Conservation (phyloP, 2,329 filamentous ascomycete species). For the Colletotrichum sp. region DNA sequence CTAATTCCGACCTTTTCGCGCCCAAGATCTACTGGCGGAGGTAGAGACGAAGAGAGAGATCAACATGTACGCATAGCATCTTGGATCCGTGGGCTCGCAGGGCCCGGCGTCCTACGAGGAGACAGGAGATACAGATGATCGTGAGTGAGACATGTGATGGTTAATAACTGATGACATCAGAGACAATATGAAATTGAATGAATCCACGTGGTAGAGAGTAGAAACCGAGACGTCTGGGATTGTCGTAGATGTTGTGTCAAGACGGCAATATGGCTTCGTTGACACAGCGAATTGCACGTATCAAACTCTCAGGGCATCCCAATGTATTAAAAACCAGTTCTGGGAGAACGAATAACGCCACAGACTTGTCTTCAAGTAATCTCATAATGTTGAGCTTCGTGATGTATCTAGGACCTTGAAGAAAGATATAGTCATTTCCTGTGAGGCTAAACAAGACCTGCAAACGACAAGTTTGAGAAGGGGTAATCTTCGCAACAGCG, state of each 20-base stretch:
- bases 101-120: background rate
- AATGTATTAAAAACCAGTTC: background rate
- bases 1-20: background rate
- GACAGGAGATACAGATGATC: background rate
- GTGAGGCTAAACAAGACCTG: background rate
- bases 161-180: background rate
- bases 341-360: fast-evolving
- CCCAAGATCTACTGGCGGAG: background rate
- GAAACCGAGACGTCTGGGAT: background rate
- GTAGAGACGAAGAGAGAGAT: background rate
- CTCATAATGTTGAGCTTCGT: background rate
- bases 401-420: no score
- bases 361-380: fast-evolving
- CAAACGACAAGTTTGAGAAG: background rate
- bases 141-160: background rate
- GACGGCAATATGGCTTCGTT: background rate
- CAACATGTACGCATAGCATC: background rate
- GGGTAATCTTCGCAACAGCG: background rate
- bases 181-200: background rate
- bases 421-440: background rate
- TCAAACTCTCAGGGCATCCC: background rate
- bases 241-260: background rate
- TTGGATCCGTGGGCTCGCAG: background rate
- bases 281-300: background rate
- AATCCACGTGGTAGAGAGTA: background rate